These are phyloP conservation scores for Microstegium vimineum DNA, from an alignment of 176 grass and related monocot species.

Conservation along the genomic window DNA sequence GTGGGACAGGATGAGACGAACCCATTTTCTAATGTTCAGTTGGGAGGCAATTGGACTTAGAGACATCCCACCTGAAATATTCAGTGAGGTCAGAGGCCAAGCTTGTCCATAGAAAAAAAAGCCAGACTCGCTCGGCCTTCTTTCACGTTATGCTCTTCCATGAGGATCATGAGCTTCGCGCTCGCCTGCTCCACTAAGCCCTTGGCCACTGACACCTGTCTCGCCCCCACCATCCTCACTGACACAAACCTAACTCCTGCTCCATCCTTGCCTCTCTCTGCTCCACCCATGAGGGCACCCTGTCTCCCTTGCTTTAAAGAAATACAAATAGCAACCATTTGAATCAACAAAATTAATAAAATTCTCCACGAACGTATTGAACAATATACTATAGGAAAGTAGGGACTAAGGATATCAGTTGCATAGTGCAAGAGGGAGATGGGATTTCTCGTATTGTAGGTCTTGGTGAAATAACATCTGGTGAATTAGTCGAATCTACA, in stretches of 20 bases:
- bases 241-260: not conserved
- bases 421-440: no score
- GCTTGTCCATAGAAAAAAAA: not conserved
- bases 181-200: not conserved
- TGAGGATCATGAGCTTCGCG: not conserved
- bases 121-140: rapidly evolving
- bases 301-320: not conserved
- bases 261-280: not conserved
- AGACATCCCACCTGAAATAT: not conserved
- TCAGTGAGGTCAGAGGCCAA: not conserved
- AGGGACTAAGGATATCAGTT: not conserved
- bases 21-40: no score
- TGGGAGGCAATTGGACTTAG: not conserved
- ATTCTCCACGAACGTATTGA: not conserved
- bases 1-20: not conserved
- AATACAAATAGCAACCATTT: not conserved
- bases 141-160: not conserved
- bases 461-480: not conserved
- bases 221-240: not conserved
- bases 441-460: not conserved
- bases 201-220: not conserved
- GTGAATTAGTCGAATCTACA: not conserved
- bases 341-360: not conserved
- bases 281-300: not conserved
- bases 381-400: not conserved